Evolutionary conservation across 306 rosid genomes (phyloP).

Genomic region (Casuarina equisetifolia): DNA sequence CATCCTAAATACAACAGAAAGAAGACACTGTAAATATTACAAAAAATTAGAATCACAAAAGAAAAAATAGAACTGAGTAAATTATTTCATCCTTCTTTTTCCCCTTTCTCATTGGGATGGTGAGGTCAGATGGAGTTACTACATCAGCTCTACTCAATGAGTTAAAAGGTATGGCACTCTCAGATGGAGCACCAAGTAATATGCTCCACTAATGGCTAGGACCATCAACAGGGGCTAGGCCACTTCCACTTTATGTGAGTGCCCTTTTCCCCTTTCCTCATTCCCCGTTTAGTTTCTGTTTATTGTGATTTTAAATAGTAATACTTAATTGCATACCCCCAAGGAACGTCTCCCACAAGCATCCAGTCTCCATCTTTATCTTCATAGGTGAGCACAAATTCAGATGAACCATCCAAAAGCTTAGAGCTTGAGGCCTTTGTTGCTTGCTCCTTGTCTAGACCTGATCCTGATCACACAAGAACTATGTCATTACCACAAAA

Average conservation of each 20-base stretch:
- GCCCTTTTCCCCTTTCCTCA: neutral
- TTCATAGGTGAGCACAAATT: conserved; percentile 73
- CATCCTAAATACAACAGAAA: conserved; percentile 47
- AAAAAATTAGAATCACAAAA: neutral
- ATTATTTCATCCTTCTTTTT: neutral
- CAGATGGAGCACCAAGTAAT: neutral
- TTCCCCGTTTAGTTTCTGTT: neutral
- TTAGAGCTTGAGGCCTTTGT: conserved; percentile 42
- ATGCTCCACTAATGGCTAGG: neutral
- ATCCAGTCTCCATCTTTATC: conserved; percentile 77
- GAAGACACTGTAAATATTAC: conserved; percentile 3
- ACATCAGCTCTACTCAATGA: neutral
- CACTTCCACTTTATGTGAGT: neutral
- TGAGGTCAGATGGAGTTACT: neutral
- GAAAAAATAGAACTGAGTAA: neutral
- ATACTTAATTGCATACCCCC: conserved; percentile 45
- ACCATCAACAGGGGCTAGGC: neutral
- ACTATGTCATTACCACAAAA: conserved; percentile 9
- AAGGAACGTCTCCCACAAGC: conserved; percentile 83
- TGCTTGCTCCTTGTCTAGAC: conserved; percentile 40
- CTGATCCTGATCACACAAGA: conserved; percentile 13
- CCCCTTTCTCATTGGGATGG: neutral
- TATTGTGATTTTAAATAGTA: neutral
- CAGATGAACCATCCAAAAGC: conserved; percentile 66
- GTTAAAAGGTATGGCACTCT: neutral